Conservation (phyloP, 352 stramenopile genomes). For the Pythium monospermum region DNA sequence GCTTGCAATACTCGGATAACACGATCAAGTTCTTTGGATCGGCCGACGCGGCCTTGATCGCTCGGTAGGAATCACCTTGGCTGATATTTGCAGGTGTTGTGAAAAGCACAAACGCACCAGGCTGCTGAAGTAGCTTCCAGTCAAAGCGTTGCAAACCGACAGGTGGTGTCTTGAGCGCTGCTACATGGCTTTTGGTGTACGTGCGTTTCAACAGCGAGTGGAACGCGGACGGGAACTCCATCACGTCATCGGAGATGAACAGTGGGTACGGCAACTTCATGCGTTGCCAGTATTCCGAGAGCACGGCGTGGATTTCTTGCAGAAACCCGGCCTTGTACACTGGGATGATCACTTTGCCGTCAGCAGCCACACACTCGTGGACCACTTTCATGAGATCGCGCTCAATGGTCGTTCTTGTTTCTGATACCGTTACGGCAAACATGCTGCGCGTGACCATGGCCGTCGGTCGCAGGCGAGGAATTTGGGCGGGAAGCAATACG, state of each 20-base stretch:
- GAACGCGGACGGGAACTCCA: slow-evolving; percentile 56
- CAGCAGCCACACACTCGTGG: slow-evolving; percentile 63
- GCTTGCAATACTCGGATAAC: slow-evolving; percentile 77
- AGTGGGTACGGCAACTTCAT: slow-evolving; percentile 53
- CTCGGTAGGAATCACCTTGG: slow-evolving; percentile 61
- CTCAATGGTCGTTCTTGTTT: slow-evolving; percentile 77
- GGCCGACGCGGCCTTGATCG: slow-evolving; percentile 50
- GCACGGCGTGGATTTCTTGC: slow-evolving; percentile 68
- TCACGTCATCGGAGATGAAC: slow-evolving; percentile 54
- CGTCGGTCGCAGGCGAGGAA: slow-evolving; percentile 56
- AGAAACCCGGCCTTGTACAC: slow-evolving; percentile 76
- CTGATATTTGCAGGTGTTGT: slow-evolving; percentile 71
- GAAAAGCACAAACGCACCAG: slow-evolving; percentile 73
- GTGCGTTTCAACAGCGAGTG: slow-evolving; percentile 55
- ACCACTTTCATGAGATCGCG: slow-evolving; percentile 76
- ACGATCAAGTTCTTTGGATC: slow-evolving; percentile 83
- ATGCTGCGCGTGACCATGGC: slow-evolving; percentile 62
- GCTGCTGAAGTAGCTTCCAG: slow-evolving; percentile 59
- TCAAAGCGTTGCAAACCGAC: slow-evolving; percentile 36
- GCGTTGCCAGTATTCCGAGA: slow-evolving; percentile 70
- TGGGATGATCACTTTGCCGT: slow-evolving; percentile 82
- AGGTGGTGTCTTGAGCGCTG: background rate
- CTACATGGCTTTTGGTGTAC: slow-evolving; percentile 42
- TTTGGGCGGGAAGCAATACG: slow-evolving; percentile 61
- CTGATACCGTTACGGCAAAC: slow-evolving; percentile 80